These are phyloP conservation scores for Begonia masoniana DNA, from an alignment of 306 rosid genomes.

Conservation along the genomic window DNA sequence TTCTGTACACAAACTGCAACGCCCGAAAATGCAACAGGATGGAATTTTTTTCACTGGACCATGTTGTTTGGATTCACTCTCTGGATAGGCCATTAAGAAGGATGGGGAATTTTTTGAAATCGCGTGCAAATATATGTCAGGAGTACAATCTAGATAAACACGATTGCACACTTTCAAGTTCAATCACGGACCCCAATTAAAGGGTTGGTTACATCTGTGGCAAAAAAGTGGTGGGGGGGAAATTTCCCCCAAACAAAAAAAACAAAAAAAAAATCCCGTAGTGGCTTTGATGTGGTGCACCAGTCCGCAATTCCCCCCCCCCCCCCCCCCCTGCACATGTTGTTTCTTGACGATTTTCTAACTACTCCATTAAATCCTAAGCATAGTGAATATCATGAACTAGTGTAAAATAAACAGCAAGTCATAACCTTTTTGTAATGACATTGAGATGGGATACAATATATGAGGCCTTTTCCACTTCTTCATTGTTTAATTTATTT, in stretches of 20 bases:
- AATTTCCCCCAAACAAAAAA: too few species aligned
- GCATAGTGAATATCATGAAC: background rate
- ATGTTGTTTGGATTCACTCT: constrained; percentile 91
- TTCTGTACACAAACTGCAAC: background rate
- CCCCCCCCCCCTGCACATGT: too few species aligned
- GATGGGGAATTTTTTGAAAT: constrained; percentile 44
- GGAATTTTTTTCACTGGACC: constrained; percentile 85
- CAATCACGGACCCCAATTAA: constrained; percentile 55
- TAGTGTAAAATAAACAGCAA: too few species aligned
- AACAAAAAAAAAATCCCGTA: too few species aligned
- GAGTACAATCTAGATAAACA: too few species aligned
- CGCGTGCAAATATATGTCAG: background rate
- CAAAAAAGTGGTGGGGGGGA: too few species aligned
- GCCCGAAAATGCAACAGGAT: constrained; percentile 28
- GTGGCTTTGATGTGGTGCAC: constrained; percentile 97
- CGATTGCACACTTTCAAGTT: constrained; percentile 26
- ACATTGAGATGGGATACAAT: too few species aligned
- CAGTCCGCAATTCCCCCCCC: constrained; percentile 80
- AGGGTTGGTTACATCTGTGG: constrained; percentile 73
- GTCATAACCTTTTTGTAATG: too few species aligned
- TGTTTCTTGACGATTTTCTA: constrained; percentile 48
- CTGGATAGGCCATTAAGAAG: constrained; percentile 65
- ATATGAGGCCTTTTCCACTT: too few species aligned
- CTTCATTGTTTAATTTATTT: too few species aligned
- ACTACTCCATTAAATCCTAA: background rate